These are phyloP conservation scores for Centrapalus pauciflorus DNA, from an alignment of 129 eudicot genomes.

Conservation along the genomic window DNA sequence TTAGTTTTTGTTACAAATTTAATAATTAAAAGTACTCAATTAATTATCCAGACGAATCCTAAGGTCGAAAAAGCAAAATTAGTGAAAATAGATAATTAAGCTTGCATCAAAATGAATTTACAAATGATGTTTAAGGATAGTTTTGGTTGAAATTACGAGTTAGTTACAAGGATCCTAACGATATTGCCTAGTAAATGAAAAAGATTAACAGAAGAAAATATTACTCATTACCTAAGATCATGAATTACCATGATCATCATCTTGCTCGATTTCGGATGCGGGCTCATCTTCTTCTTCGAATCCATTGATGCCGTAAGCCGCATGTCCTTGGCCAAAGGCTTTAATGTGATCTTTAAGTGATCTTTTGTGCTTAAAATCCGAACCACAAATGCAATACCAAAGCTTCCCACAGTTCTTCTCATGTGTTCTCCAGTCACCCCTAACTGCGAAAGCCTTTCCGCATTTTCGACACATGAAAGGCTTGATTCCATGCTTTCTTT, in stretches of 20 bases:
- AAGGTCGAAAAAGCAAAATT: neutral
- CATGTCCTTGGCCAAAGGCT: conserved; percentile 66
- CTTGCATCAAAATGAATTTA: conserved; percentile 10
- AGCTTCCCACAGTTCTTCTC: conserved; percentile 83
- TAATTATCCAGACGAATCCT: neutral
- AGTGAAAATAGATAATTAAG: conserved; percentile 2
- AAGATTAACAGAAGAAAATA: neutral
- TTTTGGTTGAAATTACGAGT: conserved; percentile 18
- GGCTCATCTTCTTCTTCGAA: conserved; percentile 63
- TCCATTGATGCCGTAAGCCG: conserved; percentile 41
- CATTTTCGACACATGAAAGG: conserved; percentile 69
- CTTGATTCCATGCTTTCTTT: conserved; percentile 66
- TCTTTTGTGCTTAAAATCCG: conserved; percentile 72
- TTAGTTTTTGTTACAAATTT: no score
- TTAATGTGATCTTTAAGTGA: conserved; percentile 64
- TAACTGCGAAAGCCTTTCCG: conserved; percentile 60
- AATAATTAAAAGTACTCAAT: no score
- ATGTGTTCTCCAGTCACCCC: conserved; percentile 80
- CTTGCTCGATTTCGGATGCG: conserved; percentile 65
- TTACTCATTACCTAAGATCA: conserved; percentile 15
- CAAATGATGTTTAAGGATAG: conserved; percentile 14
- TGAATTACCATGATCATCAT: conserved; percentile 43
- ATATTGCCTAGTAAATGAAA: neutral
- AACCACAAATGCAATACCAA: conserved; percentile 74
- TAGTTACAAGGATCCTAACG: conserved; percentile 19